Evolutionary conservation across 2,329 filamentous ascomycete species (phyloP).

Genomic region (Epichloe sibirici): DNA sequence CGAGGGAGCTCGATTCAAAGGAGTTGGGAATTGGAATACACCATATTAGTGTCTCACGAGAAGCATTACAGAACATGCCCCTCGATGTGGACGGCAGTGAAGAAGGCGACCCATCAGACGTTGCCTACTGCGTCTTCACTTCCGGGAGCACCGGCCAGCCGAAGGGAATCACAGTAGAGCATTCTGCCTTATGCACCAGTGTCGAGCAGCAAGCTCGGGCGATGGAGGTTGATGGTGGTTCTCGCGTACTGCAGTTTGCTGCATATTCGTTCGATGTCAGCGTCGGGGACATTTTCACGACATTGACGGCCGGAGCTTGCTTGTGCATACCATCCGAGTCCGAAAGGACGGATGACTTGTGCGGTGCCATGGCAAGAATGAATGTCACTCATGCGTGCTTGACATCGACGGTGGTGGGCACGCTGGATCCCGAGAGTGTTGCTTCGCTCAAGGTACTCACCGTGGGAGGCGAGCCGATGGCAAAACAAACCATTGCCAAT

Average conservation of each 20-base stretch:
- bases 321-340: background rate
- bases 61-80: no score
- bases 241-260: slow-evolving; percentile 7
- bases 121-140: background rate
- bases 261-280: slow-evolving; percentile 7
- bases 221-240: background rate
- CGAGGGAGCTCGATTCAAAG: no score
- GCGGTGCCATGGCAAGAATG: background rate
- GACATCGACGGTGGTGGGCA: background rate
- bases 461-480: background rate
- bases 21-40: no score
- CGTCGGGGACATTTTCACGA: background rate
- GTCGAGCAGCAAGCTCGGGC: slow-evolving; percentile 2
- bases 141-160: slow-evolving; percentile 10
- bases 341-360: background rate
- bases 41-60: background rate
- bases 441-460: background rate
- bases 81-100: no score
- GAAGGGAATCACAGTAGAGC: slow-evolving; percentile 14
- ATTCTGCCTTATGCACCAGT: slow-evolving; percentile 3
- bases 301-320: background rate
- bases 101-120: no score
- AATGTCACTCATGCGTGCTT: background rate
- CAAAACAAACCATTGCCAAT: background rate
- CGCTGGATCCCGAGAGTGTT: background rate